Evolutionary conservation across 2,329 filamentous ascomycete genomes (phyloP).

Genomic region (Didymella segeticola): DNA sequence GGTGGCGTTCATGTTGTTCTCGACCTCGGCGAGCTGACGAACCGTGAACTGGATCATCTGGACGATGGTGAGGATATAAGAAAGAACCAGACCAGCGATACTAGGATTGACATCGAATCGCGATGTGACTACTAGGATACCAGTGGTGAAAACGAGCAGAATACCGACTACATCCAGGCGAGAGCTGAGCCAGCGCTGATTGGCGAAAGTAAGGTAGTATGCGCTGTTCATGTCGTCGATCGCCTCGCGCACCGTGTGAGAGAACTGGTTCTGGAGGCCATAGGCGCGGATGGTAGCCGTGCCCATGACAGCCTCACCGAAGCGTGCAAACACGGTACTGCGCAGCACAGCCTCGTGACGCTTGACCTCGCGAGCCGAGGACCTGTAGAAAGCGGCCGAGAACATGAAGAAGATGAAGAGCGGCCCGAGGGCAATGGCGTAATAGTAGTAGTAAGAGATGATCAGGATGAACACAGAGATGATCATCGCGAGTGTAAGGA

Average conservation of each 20-base stretch:
- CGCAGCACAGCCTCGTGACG: constrained; percentile 89
- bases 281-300: constrained; percentile 89
- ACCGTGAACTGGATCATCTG: constrained; percentile 97
- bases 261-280: constrained; percentile 78
- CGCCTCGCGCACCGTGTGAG: constrained; percentile 69
- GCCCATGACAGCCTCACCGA: constrained; percentile 85
- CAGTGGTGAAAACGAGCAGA: constrained; percentile 82
- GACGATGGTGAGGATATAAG: constrained; percentile 90
- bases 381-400: constrained; percentile 84
- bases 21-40: constrained; percentile 90
- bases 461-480: constrained; percentile 80
- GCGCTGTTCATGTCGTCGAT: constrained; percentile 94
- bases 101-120: constrained; percentile 85
- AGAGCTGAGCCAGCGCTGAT: constrained; percentile 90
- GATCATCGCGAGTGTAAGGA: constrained; percentile 72
- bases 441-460: constrained; percentile 95
- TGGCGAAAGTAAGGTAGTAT: constrained; percentile 94
- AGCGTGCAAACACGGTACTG: constrained; percentile 87
- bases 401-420: constrained; percentile 80
- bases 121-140: constrained; percentile 89
- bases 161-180: constrained; percentile 86
- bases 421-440: constrained; percentile 71
- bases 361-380: constrained; percentile 93
- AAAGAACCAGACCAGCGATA: constrained; percentile 85
- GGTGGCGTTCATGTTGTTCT: constrained; percentile 97